Base-by-base conservation (phyloP, 768 basidiomycete species). In the Trichaptum fuscoviolaceum region DNA sequence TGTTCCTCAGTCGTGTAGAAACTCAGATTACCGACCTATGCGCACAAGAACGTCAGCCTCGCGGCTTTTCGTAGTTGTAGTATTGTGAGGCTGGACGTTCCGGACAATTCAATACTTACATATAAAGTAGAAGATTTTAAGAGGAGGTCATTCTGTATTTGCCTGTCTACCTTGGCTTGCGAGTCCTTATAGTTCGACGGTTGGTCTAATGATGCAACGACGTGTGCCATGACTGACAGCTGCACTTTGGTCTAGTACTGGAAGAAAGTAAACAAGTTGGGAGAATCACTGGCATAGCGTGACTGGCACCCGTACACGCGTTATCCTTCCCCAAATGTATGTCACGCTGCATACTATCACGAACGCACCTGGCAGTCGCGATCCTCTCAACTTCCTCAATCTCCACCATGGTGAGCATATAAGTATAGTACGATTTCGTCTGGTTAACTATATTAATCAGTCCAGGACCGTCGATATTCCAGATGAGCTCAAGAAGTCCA, bases 181-280 rank as follows among this genome's bases (percentile, higher is more conserved):
- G 93, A 96, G 78, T 99, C 96, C 76, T 95, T 94, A 80, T 99
- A 99, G 76, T 95, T 94, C 6, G 95, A 97, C 60, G 95, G 96
- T 76, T 94, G 91, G 80, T 98, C 96, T 70, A 98, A 84, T 35
- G 90, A 77, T 30, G 84, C 73, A 61, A 96, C 89, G 71, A 96
- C 89, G 81, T 96, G 90, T 58, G 95, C 87, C 95, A 93, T 93
- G 20, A 20, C 42, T 52, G 15, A 5, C 42, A 15, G 42, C 42
- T 52, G 2, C 20, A 30, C 42, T 2, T 4, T 52, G 15, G 42
- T 52, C 10, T 52, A 15, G 2, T 52, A 12, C 42, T 17, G 17
- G 35, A 36, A 7, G 35, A 7, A n/a, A n/a, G n/a, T n/a, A n/a
- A n/a, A n/a, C n/a, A n/a, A n/a, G n/a, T n/a, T n/a, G n/a, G n/a